Base-by-base conservation (phyloP, 352 stramenopile species). In the Phytophthora idaei region DNA sequence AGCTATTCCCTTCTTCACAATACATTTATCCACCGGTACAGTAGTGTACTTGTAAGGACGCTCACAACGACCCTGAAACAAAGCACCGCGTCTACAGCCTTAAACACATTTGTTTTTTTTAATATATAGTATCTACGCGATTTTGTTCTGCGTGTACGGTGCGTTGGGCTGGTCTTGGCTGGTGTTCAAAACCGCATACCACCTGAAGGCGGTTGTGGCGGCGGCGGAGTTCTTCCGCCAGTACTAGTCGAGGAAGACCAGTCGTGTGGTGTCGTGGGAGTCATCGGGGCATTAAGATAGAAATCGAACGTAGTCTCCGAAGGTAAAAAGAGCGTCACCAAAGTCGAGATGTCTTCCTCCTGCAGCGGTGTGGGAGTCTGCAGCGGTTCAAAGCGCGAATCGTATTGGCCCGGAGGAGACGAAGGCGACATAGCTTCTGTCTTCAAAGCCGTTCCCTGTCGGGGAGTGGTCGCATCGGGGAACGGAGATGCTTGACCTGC, bases 271-370 rank as follows among this genome's bases (percentile, higher is more conserved):
- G 41, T 61, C 11, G 50, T 54, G 3, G 57, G 47, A 12, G 42
- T 29, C n/a, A 36, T 31, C 14, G 59, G 32, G 6, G 7, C 36
- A 25, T 46, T 31, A 17, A 36, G 17, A 15, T 61, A 42, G 15
- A 39, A 59, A 5, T 46, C 63, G 36, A 75, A 68, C 36, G 52
- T 56, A 14, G 29, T 42, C 36, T n/a, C 3, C 5, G 49, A 48
- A 9, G 71, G 61, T 15, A 73, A 48, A 34, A 83, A 83, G 7
- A 83, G 70, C 32, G 61, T 57, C 12, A 83, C 53, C 36, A 83
- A 66, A 28, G 70, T 83, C 51, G 70, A 66, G 32, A 83, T 76
- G 37, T 83, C 76, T 54, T 83, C 76, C 27, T 78, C 69, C 46
- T 73, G 58, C 17, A 83, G 47, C 1, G 76, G 73, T 28, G 73